Conservation (phyloP, 345 rosid genomes). For the Syzygium aqueum region DNA sequence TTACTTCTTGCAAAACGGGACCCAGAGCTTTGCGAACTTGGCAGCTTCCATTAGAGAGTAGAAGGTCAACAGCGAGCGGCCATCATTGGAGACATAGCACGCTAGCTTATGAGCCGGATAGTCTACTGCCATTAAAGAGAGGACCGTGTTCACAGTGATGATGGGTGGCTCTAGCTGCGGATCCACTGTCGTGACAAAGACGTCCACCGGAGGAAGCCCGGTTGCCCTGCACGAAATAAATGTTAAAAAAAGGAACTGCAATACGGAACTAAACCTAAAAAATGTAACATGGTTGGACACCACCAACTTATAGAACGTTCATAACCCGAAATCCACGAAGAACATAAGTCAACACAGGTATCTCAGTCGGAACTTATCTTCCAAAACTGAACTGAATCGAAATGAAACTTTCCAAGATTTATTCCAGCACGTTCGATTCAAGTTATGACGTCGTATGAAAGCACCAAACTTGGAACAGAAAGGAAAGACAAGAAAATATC, state of each 20-base stretch:
- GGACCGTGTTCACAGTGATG: slow-evolving; percentile 38
- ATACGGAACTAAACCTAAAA: not conserved
- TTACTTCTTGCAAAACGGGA: no score
- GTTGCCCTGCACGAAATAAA: slow-evolving; percentile 7
- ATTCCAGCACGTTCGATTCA: not conserved
- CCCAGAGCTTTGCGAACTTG: slow-evolving; percentile 64
- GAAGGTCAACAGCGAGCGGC: slow-evolving; percentile 50
- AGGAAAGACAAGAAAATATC: not conserved
- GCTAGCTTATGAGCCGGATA: slow-evolving; percentile 48
- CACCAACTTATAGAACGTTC: not conserved
- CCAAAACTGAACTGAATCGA: not conserved
- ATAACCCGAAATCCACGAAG: not conserved
- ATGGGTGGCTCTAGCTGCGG: slow-evolving; percentile 37
- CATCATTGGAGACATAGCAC: slow-evolving; percentile 49
- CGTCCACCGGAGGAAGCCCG: slow-evolving; percentile 51
- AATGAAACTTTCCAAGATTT: not conserved
- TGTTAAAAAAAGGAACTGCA: not conserved
- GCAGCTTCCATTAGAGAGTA: slow-evolving; percentile 54
- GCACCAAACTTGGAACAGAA: not conserved
- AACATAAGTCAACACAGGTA: not conserved
- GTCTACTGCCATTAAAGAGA: slow-evolving; percentile 46
- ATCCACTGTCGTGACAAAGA: slow-evolving; percentile 50
- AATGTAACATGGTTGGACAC: not conserved
- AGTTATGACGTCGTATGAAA: not conserved
- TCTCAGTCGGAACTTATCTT: not conserved